These are phyloP conservation scores for Eucalyptus sp. DNA, from an alignment of 345 rosid species.

Conservation along the genomic window DNA sequence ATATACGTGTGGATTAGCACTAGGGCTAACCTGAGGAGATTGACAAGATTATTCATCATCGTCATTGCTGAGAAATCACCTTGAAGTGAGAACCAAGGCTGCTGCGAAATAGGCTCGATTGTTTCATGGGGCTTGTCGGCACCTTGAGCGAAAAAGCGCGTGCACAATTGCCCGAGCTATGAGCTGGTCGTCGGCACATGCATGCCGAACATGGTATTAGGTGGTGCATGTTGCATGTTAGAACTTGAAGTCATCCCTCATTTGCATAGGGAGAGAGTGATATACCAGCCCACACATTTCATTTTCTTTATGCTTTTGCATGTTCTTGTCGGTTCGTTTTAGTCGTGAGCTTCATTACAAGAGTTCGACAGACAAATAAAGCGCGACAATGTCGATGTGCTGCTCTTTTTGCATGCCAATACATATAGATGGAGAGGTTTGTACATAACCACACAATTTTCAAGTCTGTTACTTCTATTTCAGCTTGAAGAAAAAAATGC, in stretches of 20 bases:
- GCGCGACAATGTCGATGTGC: too few species aligned
- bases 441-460: not conserved
- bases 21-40: not conserved
- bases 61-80: not conserved
- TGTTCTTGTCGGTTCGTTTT: not conserved
- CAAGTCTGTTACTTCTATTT: not conserved
- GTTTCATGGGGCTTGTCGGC: not conserved
- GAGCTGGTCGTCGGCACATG: not conserved
- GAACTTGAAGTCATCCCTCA: not conserved
- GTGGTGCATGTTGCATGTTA: not conserved
- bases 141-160: not conserved
- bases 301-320: not conserved
- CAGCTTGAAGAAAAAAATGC: slow-evolving; percentile 69
- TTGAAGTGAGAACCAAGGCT: not conserved
- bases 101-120: not conserved
- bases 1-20: not conserved
- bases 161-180: not conserved
- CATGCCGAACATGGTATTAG: not conserved
- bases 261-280: not conserved
- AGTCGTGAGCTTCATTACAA: not conserved
- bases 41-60: not conserved
- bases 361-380: not conserved
- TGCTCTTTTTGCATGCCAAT: not conserved
- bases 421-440: not conserved
- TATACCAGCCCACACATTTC: not conserved